phyloP scores from a whole-genome alignment of 176 grass and related monocot genomes.

The Cenchrus purpureus region DNA sequence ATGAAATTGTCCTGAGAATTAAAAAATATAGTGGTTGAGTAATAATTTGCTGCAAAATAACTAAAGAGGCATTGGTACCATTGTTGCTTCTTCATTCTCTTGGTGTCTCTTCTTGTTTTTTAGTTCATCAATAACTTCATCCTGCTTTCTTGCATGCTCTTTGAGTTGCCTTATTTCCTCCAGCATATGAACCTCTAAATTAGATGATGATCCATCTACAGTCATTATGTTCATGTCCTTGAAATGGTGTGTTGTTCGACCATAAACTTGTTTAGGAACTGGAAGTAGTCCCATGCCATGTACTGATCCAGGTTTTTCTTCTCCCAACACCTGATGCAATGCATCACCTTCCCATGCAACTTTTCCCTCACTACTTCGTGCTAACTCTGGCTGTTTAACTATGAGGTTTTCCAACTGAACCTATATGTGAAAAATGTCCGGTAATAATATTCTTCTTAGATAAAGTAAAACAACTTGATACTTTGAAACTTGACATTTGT shows the following conservation, averaged over 20 bases:
- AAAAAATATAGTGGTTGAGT: background rate
- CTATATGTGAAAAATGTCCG: no score
- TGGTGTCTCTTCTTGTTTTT: background rate
- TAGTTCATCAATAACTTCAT: background rate
- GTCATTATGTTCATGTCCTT: background rate
- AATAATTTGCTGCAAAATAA: background rate
- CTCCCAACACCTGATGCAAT: conserved; percentile 20
- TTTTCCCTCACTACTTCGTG: background rate
- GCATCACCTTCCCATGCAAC: conserved; percentile 44
- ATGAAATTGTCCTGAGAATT: background rate
- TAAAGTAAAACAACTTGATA: no score
- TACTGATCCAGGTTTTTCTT: conserved; percentile 18
- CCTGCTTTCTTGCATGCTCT: background rate
- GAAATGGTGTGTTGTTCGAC: background rate
- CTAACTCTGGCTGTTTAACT: no score
- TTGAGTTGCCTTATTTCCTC: background rate
- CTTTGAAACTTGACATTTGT: no score
- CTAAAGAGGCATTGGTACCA: no score
- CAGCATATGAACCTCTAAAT: background rate
- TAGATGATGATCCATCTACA: background rate
- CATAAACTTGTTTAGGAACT: conserved; percentile 10
- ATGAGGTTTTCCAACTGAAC: no score
- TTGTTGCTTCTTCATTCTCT: background rate
- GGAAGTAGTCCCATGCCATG: conserved; percentile 27
- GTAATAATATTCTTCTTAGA: no score